Percentiles rank a stretch among this genome's conserved stretches.
Evolutionary conservation across 139 green algal species (phyloP).

Genomic region (Chlorella sp.): DNA sequence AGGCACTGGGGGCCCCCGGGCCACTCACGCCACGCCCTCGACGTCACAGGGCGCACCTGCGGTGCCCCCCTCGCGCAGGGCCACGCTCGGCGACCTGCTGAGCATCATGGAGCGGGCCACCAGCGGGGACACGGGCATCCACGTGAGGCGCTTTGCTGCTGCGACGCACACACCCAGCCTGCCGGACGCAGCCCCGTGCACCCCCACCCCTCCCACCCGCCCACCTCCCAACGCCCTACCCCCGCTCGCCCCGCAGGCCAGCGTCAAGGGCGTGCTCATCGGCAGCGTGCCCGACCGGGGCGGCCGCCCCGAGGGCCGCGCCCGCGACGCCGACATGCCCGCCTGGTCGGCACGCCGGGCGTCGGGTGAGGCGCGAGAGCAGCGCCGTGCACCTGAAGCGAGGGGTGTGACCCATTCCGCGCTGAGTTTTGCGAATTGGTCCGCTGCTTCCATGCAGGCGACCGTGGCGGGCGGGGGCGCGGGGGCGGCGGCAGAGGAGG

Average conservation of each 20-base stretch:
- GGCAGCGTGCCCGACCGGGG: slow-evolving; percentile 66
- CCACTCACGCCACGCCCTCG: too few species aligned
- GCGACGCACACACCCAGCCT: too few species aligned
- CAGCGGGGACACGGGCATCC: slow-evolving; percentile 30
- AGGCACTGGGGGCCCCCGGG: too few species aligned
- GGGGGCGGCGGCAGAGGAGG: slow-evolving; percentile 19
- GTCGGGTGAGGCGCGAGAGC: neutral
- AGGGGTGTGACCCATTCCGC: neutral
- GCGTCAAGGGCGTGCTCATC: slow-evolving; percentile 68
- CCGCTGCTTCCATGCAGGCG: slow-evolving; percentile 13
- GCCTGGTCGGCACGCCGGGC: slow-evolving; percentile 36
- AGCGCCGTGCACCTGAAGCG: neutral
- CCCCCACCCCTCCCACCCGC: too few species aligned
- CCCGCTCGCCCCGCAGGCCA: slow-evolving; percentile 28
- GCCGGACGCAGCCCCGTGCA: too few species aligned
- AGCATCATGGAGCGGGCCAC: slow-evolving; percentile 37
- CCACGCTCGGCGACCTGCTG: slow-evolving; percentile 43
- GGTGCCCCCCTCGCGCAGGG: neutral
- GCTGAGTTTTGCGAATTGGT: neutral
- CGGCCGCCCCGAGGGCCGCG: slow-evolving; percentile 43
- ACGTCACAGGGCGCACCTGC: too few species aligned
- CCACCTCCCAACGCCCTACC: too few species aligned
- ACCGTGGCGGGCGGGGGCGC: too few species aligned
- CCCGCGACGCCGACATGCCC: slow-evolving; percentile 42
- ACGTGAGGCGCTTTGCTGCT: too few species aligned